Conservation (phyloP, 2,329 filamentous ascomycete genomes). For the Pseudogymnoascus sp. region DNA sequence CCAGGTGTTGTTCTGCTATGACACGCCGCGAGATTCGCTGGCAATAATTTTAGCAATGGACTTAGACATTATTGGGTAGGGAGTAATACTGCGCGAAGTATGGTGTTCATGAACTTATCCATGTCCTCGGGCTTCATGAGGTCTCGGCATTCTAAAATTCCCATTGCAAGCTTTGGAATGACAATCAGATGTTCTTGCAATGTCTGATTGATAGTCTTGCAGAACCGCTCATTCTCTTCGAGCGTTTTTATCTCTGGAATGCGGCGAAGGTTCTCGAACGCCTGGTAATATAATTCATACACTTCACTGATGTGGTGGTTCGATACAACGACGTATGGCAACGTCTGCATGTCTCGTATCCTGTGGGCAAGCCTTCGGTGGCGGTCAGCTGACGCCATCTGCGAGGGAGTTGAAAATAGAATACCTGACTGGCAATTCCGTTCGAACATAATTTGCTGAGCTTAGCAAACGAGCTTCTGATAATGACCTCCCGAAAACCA, state of each 20-base stretch:
- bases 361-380: conserved; percentile 73
- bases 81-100: conserved; percentile 70
- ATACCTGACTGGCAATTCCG: conserved; percentile 80
- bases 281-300: conserved; percentile 92
- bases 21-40: conserved; percentile 90
- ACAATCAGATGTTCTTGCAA: conserved; percentile 85
- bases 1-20: conserved; percentile 95
- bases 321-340: conserved; percentile 93
- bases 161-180: conserved; percentile 91
- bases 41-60: conserved; percentile 4
- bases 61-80: not conserved
- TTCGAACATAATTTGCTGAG: conserved; percentile 95
- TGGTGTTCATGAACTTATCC: conserved; percentile 91
- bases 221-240: conserved; percentile 85
- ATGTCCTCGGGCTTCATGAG: conserved; percentile 75
- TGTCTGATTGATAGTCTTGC: conserved; percentile 70
- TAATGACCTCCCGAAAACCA: conserved; percentile 91
- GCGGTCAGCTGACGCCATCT: not conserved
- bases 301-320: conserved; percentile 91
- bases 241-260: conserved; percentile 76
- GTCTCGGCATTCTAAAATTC: conserved; percentile 81
- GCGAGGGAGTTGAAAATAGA: not conserved
- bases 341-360: conserved; percentile 91
- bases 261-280: conserved; percentile 86
- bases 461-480: conserved; percentile 84